Evolutionary conservation across 768 basidiomycete genomes (phyloP), one percentile per base, ranked within the genome.

Genomic region (Suillus placidus): DNA sequence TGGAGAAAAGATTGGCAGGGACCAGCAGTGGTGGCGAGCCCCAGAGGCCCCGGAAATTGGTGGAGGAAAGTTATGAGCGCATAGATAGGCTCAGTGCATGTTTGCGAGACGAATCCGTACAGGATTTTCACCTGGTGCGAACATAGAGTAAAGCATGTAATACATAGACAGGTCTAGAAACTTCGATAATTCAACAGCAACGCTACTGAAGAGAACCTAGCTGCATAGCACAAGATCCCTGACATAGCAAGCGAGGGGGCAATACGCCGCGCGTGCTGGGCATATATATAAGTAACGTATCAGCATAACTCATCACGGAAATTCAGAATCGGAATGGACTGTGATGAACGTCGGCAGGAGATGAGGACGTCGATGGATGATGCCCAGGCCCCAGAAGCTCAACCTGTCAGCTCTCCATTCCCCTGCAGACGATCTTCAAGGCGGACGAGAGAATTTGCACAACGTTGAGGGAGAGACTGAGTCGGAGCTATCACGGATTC

Each of bases 1-100:
- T 69, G 68, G 68, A 58, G 26, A 58, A 23, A 45, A 34, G 64
- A 68, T 47, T 69, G 68, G 68, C 52, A 61, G 62, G 62, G 65
- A 23, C 18, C 40, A 18, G 62, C 45, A 20, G 54, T 45, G 2
- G 51, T 54, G 14, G 65, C 63, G 20, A 66, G 51, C 23, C 20
- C 62, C 32, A 20, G n/a, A 26, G 61, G 65, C 18, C 62, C 65
- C 7, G 62, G 38, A 63, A 54, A 63, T 66, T 63, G 65, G 62
- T 66, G 65, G 65, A 37, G 23, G 37, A 58, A 58, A 58, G 16
- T 14, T 8, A 37, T 14, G 12, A 37, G 12, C 6, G 12, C 35
- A 35, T 56, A 56, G 55, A 56, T 13, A 3, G 6, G 5, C 34
- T n/a, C 34, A 55, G 10, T 34, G 54, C 34, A 10, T 10, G 30